Conservation (phyloP, 2,329 filamentous ascomycete genomes). For the Nothopassalora personata region DNA sequence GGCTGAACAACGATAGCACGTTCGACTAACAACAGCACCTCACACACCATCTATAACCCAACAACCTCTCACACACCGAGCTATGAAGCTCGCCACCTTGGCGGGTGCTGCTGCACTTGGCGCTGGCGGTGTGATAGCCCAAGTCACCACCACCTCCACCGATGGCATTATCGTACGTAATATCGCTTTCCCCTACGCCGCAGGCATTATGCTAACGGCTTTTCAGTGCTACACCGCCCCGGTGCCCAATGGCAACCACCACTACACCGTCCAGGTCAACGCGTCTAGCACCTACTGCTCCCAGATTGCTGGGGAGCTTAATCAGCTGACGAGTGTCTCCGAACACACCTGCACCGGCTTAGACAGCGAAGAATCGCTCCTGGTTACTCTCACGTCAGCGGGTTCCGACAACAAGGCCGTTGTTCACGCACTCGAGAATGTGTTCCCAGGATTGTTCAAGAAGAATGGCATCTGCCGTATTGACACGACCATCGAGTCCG, state of each 20-base stretch:
- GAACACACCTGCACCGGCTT: background rate
- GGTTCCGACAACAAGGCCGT: background rate
- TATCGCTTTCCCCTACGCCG: background rate
- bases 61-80: background rate
- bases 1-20: no score
- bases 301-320: background rate
- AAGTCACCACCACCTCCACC: background rate
- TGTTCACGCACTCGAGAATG: background rate
- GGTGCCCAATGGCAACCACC: background rate
- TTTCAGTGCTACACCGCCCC: background rate
- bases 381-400: background rate
- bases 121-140: background rate
- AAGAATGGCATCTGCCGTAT: background rate
- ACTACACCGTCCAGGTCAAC: background rate
- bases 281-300: background rate
- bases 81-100: background rate
- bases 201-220: background rate
- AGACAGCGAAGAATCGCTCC: background rate
- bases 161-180: background rate
- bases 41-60: no score
- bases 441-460: background rate
- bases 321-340: background rate
- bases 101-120: background rate
- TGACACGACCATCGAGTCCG: background rate
- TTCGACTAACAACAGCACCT: no score